Conservation (phyloP, 2,329 filamentous ascomycete species). For the Nigrograna mackinnonii region DNA sequence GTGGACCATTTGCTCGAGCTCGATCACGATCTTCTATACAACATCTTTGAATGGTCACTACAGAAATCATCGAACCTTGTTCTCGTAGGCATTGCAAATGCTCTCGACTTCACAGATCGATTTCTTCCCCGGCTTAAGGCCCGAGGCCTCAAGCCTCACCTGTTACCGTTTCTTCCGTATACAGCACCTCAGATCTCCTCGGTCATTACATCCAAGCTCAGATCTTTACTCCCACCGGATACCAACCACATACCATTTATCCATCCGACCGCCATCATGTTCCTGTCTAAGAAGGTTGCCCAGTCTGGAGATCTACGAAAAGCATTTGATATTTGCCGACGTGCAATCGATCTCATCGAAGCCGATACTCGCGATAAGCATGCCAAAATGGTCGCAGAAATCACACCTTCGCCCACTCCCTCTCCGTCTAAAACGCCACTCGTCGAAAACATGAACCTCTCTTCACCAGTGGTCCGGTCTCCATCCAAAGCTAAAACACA, state of each 20-base stretch:
- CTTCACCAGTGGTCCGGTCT: constrained; percentile 50
- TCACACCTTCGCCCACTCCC: constrained; percentile 51
- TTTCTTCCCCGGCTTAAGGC: constrained; percentile 93
- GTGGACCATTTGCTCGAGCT: constrained; percentile 91
- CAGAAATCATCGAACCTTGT: constrained; percentile 77
- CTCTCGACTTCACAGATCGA: constrained; percentile 90
- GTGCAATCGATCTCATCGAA: constrained; percentile 88
- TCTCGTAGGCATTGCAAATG: constrained; percentile 93
- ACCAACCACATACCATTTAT: constrained; percentile 79
- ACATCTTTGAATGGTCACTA: constrained; percentile 95
- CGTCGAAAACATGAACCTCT: constrained; percentile 78
- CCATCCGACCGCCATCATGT: constrained; percentile 89
- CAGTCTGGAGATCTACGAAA: constrained; percentile 94
- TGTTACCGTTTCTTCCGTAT: constrained; percentile 93
- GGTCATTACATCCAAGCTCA: constrained; percentile 83
- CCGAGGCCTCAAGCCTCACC: constrained; percentile 84
- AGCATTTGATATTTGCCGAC: constrained; percentile 90
- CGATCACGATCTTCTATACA: constrained; percentile 87
- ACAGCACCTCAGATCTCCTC: constrained; percentile 83
- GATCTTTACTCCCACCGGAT: constrained; percentile 67
- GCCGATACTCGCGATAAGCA: constrained; percentile 77
- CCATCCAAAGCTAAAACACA: constrained; percentile 41
- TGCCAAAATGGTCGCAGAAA: constrained; percentile 59
- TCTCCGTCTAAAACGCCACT: constrained; percentile 77
- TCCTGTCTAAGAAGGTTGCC: constrained; percentile 92